A percentile compares a stretch with the other conserved stretches of the same genome.
Evolutionary conservation across 345 rosid species (phyloP).

Genomic region (Iberis pinnata): DNA sequence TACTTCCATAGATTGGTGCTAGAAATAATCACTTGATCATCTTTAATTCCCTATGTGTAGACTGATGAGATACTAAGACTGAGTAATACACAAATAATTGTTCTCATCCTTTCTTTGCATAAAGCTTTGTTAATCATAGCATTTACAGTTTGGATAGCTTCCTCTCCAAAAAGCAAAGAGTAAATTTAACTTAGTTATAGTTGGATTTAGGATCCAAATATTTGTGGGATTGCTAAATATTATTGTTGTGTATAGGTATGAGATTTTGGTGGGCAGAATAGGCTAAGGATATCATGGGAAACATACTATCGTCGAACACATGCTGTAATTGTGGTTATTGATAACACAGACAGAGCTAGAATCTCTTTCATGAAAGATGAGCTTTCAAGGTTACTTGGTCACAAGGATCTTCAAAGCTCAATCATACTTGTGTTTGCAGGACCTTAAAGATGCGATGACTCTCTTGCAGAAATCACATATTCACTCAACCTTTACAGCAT

Average conservation of each 20-base stretch:
- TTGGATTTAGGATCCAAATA: too few relatives aligned
- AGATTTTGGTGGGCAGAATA: conserved; percentile 98
- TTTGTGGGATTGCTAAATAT: too few relatives aligned
- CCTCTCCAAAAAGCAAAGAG: background rate
- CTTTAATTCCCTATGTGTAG: too few relatives aligned
- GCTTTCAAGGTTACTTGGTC: conserved; percentile 69
- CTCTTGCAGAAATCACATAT: conserved; percentile 78
- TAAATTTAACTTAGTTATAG: too few relatives aligned
- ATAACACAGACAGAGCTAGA: conserved; percentile 90
- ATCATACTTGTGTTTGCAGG: conserved; percentile 85
- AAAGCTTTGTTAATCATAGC: too few relatives aligned
- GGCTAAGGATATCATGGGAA: conserved; percentile 91
- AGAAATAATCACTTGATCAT: too few relatives aligned
- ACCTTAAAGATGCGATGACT: conserved; percentile 84
- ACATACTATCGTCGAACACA: too few relatives aligned
- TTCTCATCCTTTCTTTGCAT: too few relatives aligned
- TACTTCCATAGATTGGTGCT: too few relatives aligned
- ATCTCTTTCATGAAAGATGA: conserved; percentile 86
- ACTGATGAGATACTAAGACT: too few relatives aligned
- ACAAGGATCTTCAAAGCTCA: conserved; percentile 63
- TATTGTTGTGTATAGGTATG: conserved; percentile 60
- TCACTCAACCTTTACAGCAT: conserved; percentile 81
- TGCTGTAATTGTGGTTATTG: conserved; percentile 74
- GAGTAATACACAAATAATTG: too few relatives aligned
- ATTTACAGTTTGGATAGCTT: too few relatives aligned